phyloP scores from a whole-genome alignment of 2,329 filamentous ascomycete genomes.

The Aaosphaeria arxii region DNA sequence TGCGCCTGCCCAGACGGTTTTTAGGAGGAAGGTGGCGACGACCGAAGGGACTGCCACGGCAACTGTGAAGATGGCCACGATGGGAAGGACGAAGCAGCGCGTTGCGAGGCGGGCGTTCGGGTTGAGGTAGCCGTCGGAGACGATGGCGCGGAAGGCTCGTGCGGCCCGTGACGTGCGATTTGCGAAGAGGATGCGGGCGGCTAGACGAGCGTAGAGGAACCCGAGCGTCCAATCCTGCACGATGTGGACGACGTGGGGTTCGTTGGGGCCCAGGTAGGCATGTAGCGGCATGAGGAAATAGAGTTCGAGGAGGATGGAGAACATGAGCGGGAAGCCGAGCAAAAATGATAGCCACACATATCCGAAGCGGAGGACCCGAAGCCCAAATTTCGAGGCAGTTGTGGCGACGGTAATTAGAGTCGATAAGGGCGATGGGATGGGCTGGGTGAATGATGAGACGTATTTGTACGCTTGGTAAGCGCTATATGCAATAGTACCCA shows the following conservation, averaged over 20 bases:
- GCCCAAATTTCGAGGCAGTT: constrained; percentile 22
- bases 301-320: constrained; percentile 78
- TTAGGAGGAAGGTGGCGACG: constrained; percentile 54
- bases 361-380: constrained; percentile 51
- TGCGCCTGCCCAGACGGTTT: constrained; percentile 30
- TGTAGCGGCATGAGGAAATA: constrained; percentile 86
- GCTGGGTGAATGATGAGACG: constrained; percentile 18
- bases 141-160: constrained; percentile 69
- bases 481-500: constrained; percentile 66
- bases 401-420: constrained; percentile 23
- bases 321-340: constrained; percentile 76
- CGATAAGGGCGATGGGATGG: constrained; percentile 26
- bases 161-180: constrained; percentile 69
- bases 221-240: constrained; percentile 94
- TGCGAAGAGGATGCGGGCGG: constrained; percentile 65
- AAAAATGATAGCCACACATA: constrained; percentile 77
- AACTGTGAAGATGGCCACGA: constrained; percentile 57
- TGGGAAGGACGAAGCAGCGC: constrained; percentile 80
- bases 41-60: constrained; percentile 65
- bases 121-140: constrained; percentile 68
- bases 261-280: constrained; percentile 58
- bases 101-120: constrained; percentile 79
- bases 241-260: constrained; percentile 72
- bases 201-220: constrained; percentile 83
- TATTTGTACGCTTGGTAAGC: constrained; percentile 50